A percentile compares a stretch with the other conserved stretches of the same genome.
These are phyloP conservation scores for Apiospora saccharicola DNA, from an alignment of 2,329 filamentous ascomycete species.

Conservation along the genomic window DNA sequence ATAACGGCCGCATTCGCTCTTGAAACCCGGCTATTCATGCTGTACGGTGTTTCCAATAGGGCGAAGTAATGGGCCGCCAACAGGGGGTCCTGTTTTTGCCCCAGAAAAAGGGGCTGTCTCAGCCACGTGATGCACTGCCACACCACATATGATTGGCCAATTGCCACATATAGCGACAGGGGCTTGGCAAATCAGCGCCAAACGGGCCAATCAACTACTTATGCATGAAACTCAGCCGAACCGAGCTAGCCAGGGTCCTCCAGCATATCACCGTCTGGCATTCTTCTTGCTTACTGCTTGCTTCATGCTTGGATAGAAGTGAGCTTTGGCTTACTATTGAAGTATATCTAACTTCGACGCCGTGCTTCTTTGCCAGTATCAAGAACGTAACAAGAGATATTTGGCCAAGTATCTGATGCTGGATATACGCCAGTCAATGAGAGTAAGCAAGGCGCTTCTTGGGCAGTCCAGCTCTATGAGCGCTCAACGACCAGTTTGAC, in stretches of 20 bases:
- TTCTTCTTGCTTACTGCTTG: background rate
- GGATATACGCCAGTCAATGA: too few relatives aligned
- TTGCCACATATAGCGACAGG: constrained; percentile 7
- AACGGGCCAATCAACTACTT: too few relatives aligned
- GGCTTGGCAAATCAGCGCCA: background rate
- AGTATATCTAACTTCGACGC: too few relatives aligned
- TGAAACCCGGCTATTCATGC: background rate
- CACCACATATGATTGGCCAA: background rate
- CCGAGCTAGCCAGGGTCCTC: background rate
- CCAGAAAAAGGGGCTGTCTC: constrained; percentile 2
- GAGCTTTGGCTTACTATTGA: too few relatives aligned
- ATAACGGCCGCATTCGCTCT: background rate
- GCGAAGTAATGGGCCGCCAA: background rate
- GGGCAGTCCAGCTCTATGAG: too few relatives aligned
- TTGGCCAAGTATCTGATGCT: too few relatives aligned
- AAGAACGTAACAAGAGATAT: too few relatives aligned
- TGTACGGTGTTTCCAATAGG: constrained; percentile 13
- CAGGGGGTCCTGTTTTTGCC: background rate
- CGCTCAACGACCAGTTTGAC: constrained; percentile 20
- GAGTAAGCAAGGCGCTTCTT: too few relatives aligned
- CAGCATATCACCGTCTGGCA: background rate
- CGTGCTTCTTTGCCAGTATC: too few relatives aligned
- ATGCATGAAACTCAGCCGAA: background rate
- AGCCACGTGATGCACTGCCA: constrained; percentile 6
- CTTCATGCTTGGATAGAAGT: background rate